Percentiles rank a stretch among this genome's conserved stretches.
These are phyloP conservation scores for Clonostachys chloroleuca DNA, from an alignment of 2,329 filamentous ascomycete genomes.

Conservation along the genomic window DNA sequence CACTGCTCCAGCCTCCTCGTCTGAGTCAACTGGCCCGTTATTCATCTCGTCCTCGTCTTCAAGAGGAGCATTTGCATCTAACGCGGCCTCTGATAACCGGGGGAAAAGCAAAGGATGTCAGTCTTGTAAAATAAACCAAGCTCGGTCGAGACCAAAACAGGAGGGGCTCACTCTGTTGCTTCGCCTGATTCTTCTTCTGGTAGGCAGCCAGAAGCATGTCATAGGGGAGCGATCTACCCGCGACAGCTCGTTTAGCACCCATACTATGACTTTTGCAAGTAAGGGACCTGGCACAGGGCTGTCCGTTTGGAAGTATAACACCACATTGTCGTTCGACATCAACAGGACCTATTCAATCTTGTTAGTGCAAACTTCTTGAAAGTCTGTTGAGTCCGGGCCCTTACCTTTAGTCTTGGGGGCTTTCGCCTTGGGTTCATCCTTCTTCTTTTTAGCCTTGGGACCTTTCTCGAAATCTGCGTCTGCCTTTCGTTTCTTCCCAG, in stretches of 20 bases:
- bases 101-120: background rate
- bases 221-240: conserved; percentile 82
- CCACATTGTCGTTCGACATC: conserved; percentile 94
- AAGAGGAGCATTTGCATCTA: conserved; percentile 88
- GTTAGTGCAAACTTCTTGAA: background rate
- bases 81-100: conserved; percentile 67
- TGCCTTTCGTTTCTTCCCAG: conserved; percentile 75
- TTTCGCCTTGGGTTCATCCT: conserved; percentile 85
- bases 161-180: conserved; percentile 77
- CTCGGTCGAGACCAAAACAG: background rate
- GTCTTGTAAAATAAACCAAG: conserved; percentile 6
- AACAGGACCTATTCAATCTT: conserved; percentile 59
- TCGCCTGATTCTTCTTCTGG: conserved; percentile 98
- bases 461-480: conserved; percentile 75
- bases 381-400: background rate
- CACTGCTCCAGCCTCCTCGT: conserved; percentile 87
- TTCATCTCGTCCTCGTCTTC: conserved; percentile 82
- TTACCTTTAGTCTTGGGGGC: conserved; percentile 75
- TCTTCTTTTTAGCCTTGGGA: conserved; percentile 89
- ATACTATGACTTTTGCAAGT: conserved; percentile 96
- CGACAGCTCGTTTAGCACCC: conserved; percentile 87
- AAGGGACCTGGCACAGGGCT: conserved; percentile 80
- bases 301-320: conserved; percentile 79
- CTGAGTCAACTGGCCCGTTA: conserved; percentile 80
- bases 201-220: conserved; percentile 87